Conservation (phyloP, 306 rosid species). For the Gillenia trifoliata region DNA sequence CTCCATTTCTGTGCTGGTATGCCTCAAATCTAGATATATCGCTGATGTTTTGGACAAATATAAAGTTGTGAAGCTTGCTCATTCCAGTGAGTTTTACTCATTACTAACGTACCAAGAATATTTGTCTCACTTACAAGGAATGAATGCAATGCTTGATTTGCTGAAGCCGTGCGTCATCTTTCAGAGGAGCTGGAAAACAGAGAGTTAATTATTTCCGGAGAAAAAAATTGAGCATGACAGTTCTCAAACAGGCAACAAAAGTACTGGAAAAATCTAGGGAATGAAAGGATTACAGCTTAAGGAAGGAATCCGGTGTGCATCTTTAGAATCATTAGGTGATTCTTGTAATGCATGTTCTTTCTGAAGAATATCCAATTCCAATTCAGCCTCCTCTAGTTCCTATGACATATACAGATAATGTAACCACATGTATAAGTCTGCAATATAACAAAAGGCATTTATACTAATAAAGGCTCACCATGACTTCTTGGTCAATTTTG, state of each 20-base stretch:
- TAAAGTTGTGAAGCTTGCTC: not conserved
- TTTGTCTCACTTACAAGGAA: conserved; percentile 58
- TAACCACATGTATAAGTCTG: conserved; percentile 2
- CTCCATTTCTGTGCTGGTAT: not conserved
- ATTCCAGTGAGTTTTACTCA: conserved; percentile 2
- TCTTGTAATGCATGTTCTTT: conserved; percentile 47
- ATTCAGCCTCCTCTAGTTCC: conserved; percentile 92
- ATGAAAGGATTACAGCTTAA: conserved; percentile 33
- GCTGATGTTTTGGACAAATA: not conserved
- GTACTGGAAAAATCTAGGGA: conserved; percentile 12
- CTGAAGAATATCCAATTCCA: conserved; percentile 66
- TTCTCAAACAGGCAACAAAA: not conserved
- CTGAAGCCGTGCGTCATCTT: conserved; percentile 59
- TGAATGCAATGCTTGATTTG: conserved; percentile 66
- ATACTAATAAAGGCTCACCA: conserved; percentile 46
- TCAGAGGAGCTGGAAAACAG: conserved; percentile 44
- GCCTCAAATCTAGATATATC: not conserved
- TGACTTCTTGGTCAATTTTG: conserved; percentile 58
- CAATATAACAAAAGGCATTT: conserved; percentile 18
- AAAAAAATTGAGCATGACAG: not conserved
- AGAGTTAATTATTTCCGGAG: conserved; percentile 9
- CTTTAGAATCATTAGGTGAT: conserved; percentile 38
- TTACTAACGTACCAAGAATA: not conserved
- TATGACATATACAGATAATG: conserved; percentile 31
- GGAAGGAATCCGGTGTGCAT: conserved; percentile 33